Base-by-base conservation (phyloP, 805 yeast genomes). In the Schwanniomyces polymorphus region DNA sequence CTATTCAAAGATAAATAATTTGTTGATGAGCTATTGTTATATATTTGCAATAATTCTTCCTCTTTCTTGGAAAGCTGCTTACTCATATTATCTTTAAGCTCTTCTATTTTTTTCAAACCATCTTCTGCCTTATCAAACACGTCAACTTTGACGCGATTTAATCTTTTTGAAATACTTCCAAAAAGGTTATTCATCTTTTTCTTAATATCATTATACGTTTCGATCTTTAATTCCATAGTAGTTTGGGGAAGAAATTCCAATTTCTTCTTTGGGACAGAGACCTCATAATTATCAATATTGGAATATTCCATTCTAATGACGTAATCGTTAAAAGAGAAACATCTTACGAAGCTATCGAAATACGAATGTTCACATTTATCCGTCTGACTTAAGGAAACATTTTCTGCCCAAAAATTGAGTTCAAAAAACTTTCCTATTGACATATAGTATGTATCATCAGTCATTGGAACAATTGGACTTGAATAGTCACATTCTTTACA, bases 371-470 rank as follows among this genome's bases (percentile, higher is more conserved):
- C 66, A 64, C 99, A 94, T 17, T 26, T 37, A 18, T 78, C 74
- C 34, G 54, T 42, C 16, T 45, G 35, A 14, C 53, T 55, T 21
- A 56, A 46, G 5, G 50, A 49, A 2, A 72, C 67, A 42, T 64
- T 58, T 18, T 61, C 58, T 4, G 75, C 75, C 88, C 96, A 90
- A 61, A 91, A 91, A 27, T 86, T 74, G 18, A 91, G 70, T 68
- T 94, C 98, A 21, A 94, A 70, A 61, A 88, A 94, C 60, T 95
- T 95, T 0, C 98, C 99, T 65, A 94, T 85, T 0, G 98, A 92
- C 53, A 84, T 85, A 58, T 85, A 90, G 85, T 95, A 91, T 0
- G 97, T 84, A 34, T 84, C 84, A 42, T 90, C 92, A 56, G 88
- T 86, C 85, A 95, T 82, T 16, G 88, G 88, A 11, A 85, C 68